These are phyloP conservation scores for Rubia peregrina DNA, from an alignment of 305 asterid species.

Conservation along the genomic window DNA sequence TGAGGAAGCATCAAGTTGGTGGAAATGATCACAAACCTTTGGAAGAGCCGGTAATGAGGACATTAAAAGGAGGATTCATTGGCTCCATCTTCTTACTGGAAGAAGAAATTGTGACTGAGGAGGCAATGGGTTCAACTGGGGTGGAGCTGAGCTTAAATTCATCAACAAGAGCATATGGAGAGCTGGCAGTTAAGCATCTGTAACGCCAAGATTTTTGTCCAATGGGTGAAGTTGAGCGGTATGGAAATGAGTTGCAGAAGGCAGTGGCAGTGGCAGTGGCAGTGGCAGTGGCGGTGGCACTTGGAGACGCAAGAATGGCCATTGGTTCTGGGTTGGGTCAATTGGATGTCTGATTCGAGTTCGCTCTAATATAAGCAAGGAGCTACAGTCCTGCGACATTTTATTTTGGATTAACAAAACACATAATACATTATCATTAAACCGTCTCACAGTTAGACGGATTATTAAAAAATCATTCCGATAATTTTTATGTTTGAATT, in stretches of 20 bases:
- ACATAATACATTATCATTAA: no score
- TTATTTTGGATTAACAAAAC: no score
- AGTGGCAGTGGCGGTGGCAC: neutral
- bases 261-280: neutral
- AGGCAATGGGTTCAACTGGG: neutral
- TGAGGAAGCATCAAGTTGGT: neutral
- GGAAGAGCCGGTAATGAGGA: slow-evolving; percentile 69
- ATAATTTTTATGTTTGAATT: no score
- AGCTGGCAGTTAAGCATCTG: slow-evolving; percentile 2
- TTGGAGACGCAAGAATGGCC: slow-evolving; percentile 1
- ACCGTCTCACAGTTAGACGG: no score
- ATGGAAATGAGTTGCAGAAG: slow-evolving; percentile 2
- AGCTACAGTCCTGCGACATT: no score
- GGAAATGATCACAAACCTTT: slow-evolving; percentile 37
- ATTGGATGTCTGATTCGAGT: neutral
- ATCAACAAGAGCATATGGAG: neutral
- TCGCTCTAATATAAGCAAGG: neutral
- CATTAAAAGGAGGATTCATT: slow-evolving; percentile 76
- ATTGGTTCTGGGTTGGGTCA: slow-evolving; percentile 3
- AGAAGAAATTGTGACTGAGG: slow-evolving; percentile 9
- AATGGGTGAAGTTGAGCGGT: neutral
- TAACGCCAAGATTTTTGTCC: neutral
- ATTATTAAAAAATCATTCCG: no score
- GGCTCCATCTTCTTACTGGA: slow-evolving; percentile 30
- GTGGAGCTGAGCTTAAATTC: neutral